Conservation (phyloP, 2,329 filamentous ascomycete species). For the Alternaria triticina region DNA sequence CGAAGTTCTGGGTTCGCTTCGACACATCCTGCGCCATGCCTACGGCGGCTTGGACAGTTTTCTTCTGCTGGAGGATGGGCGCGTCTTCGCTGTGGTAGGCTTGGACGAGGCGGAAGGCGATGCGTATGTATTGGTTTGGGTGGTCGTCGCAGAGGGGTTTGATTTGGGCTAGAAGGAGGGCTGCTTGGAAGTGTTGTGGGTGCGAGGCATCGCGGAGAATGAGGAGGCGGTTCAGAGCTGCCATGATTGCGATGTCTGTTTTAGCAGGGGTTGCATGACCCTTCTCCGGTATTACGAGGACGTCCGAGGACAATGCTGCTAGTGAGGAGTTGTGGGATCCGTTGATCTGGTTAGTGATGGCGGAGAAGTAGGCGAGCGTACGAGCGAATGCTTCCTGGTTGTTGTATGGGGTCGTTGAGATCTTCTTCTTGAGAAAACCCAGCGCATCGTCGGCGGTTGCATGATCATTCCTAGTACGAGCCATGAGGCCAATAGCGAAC, state of each 20-base stretch:
- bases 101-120: conserved; percentile 77
- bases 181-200: conserved; percentile 60
- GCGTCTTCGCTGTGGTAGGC: conserved; percentile 68
- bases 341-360: conserved; percentile 76
- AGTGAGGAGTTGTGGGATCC: conserved; percentile 75
- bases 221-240: conserved; percentile 56
- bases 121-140: conserved; percentile 75
- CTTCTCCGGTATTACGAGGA: conserved; percentile 60
- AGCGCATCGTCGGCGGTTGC: conserved; percentile 44
- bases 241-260: conserved; percentile 54
- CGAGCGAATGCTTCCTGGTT: conserved; percentile 55
- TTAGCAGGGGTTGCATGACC: conserved; percentile 31
- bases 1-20: conserved; percentile 73
- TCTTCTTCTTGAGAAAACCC: conserved; percentile 16
- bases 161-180: conserved; percentile 68
- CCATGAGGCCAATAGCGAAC: conserved; percentile 72
- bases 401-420: conserved; percentile 52
- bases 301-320: conserved; percentile 66
- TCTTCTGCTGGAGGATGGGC: conserved; percentile 77
- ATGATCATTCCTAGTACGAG: conserved; percentile 75
- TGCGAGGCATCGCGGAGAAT: conserved; percentile 52
- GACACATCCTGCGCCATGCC: conserved; percentile 70
- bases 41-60: conserved; percentile 66
- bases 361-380: conserved; percentile 74
- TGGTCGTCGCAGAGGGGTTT: conserved; percentile 72